phyloP scores from a whole-genome alignment of 2,329 filamentous ascomycete genomes.

The Cytospora paraplurivora region DNA sequence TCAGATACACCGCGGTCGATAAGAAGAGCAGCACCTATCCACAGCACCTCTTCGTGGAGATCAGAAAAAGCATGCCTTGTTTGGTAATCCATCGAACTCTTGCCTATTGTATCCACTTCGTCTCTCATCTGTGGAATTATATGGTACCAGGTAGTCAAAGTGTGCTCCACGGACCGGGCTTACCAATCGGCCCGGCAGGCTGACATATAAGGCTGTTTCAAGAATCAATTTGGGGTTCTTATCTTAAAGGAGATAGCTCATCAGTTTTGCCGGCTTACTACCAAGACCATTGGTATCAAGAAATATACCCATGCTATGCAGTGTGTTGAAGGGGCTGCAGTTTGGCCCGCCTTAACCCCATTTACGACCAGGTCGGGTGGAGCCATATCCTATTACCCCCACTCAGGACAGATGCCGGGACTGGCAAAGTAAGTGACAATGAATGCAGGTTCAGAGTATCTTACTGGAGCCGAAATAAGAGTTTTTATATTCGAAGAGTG shows the following conservation, averaged over 20 bases:
- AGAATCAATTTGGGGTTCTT: neutral
- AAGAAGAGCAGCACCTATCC: too few relatives aligned
- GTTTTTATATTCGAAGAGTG: neutral
- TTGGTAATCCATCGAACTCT: too few relatives aligned
- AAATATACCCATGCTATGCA: neutral
- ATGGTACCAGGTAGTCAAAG: neutral
- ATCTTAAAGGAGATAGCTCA: neutral
- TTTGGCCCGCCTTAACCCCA: slow-evolving; percentile 8
- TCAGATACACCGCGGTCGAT: too few relatives aligned
- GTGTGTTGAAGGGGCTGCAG: neutral
- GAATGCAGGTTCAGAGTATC: neutral
- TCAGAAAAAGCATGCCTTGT: too few relatives aligned
- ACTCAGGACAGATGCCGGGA: neutral
- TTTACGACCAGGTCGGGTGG: slow-evolving; percentile 16
- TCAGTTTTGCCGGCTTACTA: neutral
- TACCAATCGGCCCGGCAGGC: neutral
- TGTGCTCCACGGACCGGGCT: neutral
- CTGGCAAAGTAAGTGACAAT: neutral
- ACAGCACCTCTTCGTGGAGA: too few relatives aligned
- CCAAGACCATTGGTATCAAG: neutral
- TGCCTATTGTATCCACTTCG: too few relatives aligned
- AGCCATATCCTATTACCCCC: neutral
- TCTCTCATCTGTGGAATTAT: too few relatives aligned
- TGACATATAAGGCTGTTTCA: neutral
- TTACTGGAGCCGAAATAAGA: neutral